These are phyloP conservation scores for Jatropha curcas DNA, from an alignment of 345 rosid genomes.

Conservation along the genomic window DNA sequence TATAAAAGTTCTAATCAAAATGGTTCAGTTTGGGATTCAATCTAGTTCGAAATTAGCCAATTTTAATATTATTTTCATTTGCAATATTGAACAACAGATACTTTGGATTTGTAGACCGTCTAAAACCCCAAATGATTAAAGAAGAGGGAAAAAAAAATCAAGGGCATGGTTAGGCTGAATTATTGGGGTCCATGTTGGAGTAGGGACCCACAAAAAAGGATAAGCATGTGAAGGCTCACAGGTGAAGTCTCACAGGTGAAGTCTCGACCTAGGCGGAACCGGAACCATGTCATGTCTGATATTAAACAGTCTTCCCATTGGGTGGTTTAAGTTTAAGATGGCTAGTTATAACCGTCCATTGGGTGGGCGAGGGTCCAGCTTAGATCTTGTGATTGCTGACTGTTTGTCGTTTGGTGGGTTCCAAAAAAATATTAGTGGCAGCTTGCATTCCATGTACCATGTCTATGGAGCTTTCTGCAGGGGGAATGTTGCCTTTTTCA, in stretches of 20 bases:
- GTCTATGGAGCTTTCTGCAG: too few relatives aligned
- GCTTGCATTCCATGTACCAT: too few relatives aligned
- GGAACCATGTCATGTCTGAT: slow-evolving; percentile 12
- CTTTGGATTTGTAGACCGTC: neutral
- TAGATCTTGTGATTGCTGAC: neutral
- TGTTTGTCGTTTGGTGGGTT: neutral
- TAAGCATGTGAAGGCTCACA: neutral
- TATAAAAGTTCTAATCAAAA: too few relatives aligned
- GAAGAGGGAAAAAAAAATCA: too few relatives aligned
- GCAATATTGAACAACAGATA: neutral
- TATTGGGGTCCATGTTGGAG: neutral
- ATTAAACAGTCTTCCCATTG: neutral
- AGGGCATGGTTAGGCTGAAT: neutral
- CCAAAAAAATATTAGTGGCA: too few relatives aligned
- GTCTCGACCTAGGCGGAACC: slow-evolving; percentile 1
- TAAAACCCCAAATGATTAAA: neutral
- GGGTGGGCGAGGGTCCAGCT: neutral
- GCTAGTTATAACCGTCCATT: neutral
- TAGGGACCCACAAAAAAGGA: neutral
- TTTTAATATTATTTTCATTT: too few relatives aligned
- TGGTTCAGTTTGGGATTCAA: too few relatives aligned
- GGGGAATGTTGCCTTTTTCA: neutral
- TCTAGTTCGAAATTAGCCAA: too few relatives aligned
- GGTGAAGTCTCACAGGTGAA: neutral
- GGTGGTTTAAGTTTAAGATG: neutral